Evolutionary conservation across 129 eudicot species (phyloP).

Genomic region (Chrysanthemum lavandulifolium): DNA sequence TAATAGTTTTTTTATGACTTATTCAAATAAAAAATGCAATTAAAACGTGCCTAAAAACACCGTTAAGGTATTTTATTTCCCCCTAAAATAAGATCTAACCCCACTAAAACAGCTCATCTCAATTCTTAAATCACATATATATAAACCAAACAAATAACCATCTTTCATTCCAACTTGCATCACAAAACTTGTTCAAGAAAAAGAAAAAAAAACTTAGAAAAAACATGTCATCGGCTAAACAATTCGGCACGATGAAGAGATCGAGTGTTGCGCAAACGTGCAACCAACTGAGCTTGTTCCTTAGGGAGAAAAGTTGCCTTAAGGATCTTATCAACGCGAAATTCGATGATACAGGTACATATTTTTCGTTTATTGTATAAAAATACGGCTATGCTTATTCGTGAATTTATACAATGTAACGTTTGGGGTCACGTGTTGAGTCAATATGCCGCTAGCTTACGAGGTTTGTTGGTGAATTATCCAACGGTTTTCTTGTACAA

Average conservation of each 20-base stretch:
- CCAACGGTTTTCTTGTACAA: too few species aligned
- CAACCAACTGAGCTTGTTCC: slow-evolving; percentile 48
- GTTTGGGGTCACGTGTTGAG: too few species aligned
- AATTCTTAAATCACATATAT: background rate
- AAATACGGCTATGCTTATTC: too few species aligned
- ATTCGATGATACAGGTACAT: slow-evolving; percentile 36
- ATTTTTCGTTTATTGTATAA: background rate
- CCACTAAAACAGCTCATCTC: background rate
- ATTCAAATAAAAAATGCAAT: background rate
- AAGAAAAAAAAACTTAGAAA: too few species aligned
- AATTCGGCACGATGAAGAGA: slow-evolving; percentile 25
- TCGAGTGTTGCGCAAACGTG: slow-evolving; percentile 48
- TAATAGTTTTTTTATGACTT: background rate
- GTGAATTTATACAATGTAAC: too few species aligned
- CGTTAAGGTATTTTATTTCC: background rate
- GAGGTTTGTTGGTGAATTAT: too few species aligned
- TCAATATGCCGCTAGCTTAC: too few species aligned
- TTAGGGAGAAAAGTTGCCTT: slow-evolving; percentile 51
- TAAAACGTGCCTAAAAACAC: background rate
- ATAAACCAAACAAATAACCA: background rate
- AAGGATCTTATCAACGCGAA: slow-evolving; percentile 39
- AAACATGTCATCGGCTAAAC: slow-evolving; percentile 33
- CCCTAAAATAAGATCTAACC: too few species aligned
- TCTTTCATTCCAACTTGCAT: background rate
- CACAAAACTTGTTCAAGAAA: background rate